phyloP scores from a whole-genome alignment of 371 early-diverging fungal species.

The Mucor piriformis region DNA sequence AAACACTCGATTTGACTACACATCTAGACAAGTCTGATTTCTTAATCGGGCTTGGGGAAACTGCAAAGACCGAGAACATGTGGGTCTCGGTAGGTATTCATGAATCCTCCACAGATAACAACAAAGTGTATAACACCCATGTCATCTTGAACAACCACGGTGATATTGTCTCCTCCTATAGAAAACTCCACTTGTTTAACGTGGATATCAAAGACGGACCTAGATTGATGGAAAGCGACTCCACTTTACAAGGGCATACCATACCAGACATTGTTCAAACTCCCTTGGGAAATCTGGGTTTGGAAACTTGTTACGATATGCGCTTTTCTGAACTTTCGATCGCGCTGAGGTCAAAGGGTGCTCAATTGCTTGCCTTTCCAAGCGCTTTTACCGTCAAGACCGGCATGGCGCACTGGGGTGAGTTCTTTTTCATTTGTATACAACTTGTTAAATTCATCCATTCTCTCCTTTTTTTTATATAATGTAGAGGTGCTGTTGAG shows the following conservation, averaged over 20 bases:
- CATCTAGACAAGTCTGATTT: constrained; percentile 52
- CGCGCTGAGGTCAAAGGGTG: constrained; percentile 61
- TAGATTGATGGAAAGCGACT: constrained; percentile 66
- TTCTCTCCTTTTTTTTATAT: not conserved
- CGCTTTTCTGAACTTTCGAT: constrained; percentile 78
- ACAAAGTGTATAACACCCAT: constrained; percentile 70
- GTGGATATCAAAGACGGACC: constrained; percentile 68
- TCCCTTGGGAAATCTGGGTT: constrained; percentile 74
- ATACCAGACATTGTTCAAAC: constrained; percentile 60
- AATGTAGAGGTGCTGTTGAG: constrained; percentile 68
- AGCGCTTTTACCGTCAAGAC: constrained; percentile 88
- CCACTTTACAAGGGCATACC: constrained; percentile 57
- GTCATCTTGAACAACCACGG: constrained; percentile 69
- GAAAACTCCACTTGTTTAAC: constrained; percentile 85
- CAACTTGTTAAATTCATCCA: not conserved
- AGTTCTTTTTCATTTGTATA: not conserved
- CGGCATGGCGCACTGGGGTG: constrained; percentile 88
- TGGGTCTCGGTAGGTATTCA: constrained; percentile 85
- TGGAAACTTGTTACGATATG: constrained; percentile 82
- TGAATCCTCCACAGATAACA: constrained; percentile 34
- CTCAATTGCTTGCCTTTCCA: constrained; percentile 79
- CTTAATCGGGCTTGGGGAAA: constrained; percentile 56
- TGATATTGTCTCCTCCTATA: constrained; percentile 58
- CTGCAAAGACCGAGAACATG: constrained; percentile 59
- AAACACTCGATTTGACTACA: constrained; percentile 55